phyloP scores from a whole-genome alignment of 768 basidiomycete genomes.

The Macrolepiota fuliginosa region DNA sequence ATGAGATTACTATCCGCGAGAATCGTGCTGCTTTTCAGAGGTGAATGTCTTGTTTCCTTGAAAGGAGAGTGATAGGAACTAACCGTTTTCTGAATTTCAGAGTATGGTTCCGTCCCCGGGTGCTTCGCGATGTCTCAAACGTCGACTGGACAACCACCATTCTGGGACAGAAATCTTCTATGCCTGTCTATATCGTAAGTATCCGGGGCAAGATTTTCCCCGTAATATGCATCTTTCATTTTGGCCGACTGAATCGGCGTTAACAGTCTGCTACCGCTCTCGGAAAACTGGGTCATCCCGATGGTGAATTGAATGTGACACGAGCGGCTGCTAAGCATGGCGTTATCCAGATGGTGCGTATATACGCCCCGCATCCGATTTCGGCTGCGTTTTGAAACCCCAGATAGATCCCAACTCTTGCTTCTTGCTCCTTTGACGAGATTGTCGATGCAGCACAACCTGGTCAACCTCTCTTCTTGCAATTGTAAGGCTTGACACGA shows the following conservation, averaged over 20 bases:
- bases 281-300: constrained; percentile 95
- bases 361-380: not conserved
- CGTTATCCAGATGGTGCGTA: constrained; percentile 47
- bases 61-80: not conserved
- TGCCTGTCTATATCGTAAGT: constrained; percentile 63
- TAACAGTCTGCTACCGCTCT: constrained; percentile 71
- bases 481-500: constrained; percentile 50
- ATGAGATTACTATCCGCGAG: constrained; percentile 87
- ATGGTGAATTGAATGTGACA: constrained; percentile 91
- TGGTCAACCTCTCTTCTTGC: constrained; percentile 81
- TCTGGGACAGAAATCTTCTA: constrained; percentile 68
- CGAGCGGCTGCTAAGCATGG: constrained; percentile 76
- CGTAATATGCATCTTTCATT: not conserved
- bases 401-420: constrained; percentile 86
- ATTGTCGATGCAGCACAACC: constrained; percentile 80
- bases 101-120: constrained; percentile 90
- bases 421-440: constrained; percentile 95
- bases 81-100: constrained; percentile 25
- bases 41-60: constrained; percentile 30
- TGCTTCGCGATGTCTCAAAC: constrained; percentile 80
- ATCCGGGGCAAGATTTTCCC: constrained; percentile 10
- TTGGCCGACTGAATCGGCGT: not conserved
- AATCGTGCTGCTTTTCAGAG: constrained; percentile 92
- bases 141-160: constrained; percentile 86
- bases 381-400: not conserved